A percentile compares a stretch with the other conserved stretches of the same genome.
Conservation (phyloP, 2,329 filamentous ascomycete genomes). For the Claviceps fusiformis region DNA sequence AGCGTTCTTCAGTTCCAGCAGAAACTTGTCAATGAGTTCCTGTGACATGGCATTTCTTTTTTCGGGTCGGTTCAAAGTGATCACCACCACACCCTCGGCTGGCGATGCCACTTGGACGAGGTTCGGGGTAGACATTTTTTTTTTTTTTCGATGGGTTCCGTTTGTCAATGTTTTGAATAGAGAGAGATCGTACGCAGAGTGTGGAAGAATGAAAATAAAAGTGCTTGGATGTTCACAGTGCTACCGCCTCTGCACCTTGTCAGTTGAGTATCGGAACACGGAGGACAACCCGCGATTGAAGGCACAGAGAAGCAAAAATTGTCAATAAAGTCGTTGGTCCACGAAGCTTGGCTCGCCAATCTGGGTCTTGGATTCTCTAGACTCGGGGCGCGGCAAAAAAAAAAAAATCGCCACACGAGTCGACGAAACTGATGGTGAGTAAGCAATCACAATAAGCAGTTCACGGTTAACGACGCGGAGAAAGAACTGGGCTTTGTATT, state of each 20-base stretch:
- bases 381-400: no score
- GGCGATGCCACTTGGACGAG: constrained; percentile 11
- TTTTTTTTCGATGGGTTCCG: neutral
- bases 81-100: constrained; percentile 26
- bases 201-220: neutral
- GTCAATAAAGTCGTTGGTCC: neutral
- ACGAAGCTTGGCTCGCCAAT: neutral
- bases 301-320: neutral
- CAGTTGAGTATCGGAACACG: neutral
- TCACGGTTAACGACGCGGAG: neutral
- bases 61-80: constrained; percentile 39
- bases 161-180: neutral
- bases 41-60: constrained; percentile 47
- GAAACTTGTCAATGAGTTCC: constrained; percentile 32
- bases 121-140: constrained; percentile 6
- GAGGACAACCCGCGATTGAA: neutral
- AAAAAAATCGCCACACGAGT: neutral
- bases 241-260: neutral
- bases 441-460: neutral
- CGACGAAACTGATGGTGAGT: neutral
- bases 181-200: neutral
- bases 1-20: constrained; percentile 14
- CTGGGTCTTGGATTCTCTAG: neutral
- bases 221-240: no score
- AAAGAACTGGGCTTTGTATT: neutral